A percentile compares a stretch with the other conserved stretches of the same genome.
phyloP scores from a whole-genome alignment of 106 monocot species.

The Triglochin maritima region DNA sequence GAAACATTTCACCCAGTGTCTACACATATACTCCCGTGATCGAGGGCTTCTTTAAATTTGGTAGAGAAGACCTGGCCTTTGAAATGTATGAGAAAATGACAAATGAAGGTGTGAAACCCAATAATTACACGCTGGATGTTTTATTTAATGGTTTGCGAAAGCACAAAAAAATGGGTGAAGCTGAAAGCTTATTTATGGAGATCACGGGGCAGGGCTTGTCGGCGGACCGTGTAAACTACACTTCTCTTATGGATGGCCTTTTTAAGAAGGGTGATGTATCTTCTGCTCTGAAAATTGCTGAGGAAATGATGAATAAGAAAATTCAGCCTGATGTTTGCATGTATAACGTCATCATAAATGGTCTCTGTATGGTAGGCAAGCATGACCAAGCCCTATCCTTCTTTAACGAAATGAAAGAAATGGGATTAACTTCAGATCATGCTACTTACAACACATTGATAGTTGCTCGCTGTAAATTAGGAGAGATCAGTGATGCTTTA shows the following conservation, averaged over 20 bases:
- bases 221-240: conserved; percentile 65
- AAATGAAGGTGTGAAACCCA: conserved; percentile 41
- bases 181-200: conserved; percentile 38
- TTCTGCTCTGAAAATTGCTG: conserved; percentile 44
- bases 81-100: conserved; percentile 46
- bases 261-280: conserved; percentile 57
- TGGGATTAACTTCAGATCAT: conserved; percentile 53
- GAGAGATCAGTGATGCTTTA: conserved; percentile 41
- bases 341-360: conserved; percentile 87
- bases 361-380: conserved; percentile 54
- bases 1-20: conserved; percentile 43
- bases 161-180: conserved; percentile 55
- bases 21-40: conserved; percentile 54
- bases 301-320: conserved; percentile 54
- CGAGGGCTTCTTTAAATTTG: conserved; percentile 58
- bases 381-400: conserved; percentile 49
- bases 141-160: conserved; percentile 78
- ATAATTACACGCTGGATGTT: conserved; percentile 43
- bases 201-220: conserved; percentile 35
- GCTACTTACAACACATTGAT: conserved; percentile 78
- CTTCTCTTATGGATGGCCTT: conserved; percentile 84
- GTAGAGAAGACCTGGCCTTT: conserved; percentile 50
- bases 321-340: conserved; percentile 44
- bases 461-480: conserved; percentile 39
- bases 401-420: conserved; percentile 42